A percentile compares a stretch with the other conserved stretches of the same genome.
Evolutionary conservation across 495 filamentous ascomycete species (phyloP).

Genomic region (Melanomma pulvis-pyrius): DNA sequence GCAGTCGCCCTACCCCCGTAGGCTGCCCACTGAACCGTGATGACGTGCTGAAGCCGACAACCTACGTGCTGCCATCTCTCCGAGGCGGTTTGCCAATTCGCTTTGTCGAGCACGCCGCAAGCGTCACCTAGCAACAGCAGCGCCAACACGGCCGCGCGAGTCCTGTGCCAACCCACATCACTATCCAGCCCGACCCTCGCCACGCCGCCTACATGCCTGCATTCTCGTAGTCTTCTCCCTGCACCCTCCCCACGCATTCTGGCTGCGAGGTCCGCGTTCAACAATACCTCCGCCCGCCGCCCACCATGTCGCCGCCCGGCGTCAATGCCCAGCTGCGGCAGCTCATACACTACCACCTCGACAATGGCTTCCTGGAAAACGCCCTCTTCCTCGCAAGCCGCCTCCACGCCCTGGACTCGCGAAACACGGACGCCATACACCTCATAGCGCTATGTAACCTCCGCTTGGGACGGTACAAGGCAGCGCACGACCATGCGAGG

Average conservation of each 20-base stretch:
- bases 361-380: constrained; percentile 83
- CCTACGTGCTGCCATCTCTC: not conserved
- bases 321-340: constrained; percentile 77
- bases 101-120: constrained; percentile 37
- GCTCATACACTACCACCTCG: constrained; percentile 88
- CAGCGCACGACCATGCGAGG: constrained; percentile 73
- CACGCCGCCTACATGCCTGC: constrained; percentile 26
- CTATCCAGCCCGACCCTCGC: not conserved
- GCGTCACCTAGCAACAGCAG: constrained; percentile 32
- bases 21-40: not conserved
- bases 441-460: constrained; percentile 83
- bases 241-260: not conserved
- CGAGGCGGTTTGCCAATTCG: constrained; percentile 35
- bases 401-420: constrained; percentile 77
- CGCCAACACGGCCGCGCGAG: constrained; percentile 1
- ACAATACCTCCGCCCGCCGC: constrained; percentile 4
- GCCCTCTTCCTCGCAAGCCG: constrained; percentile 91
- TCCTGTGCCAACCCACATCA: not conserved
- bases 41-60: constrained; percentile 2
- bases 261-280: not conserved
- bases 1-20: not conserved
- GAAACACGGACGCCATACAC: constrained; percentile 76
- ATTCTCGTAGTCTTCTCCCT: not conserved
- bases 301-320: constrained; percentile 69
- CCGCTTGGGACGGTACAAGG: constrained; percentile 74